These are phyloP conservation scores for Debaryomycetaceae sp. DNA, from an alignment of 1,139 yeast species.

Conservation along the genomic window DNA sequence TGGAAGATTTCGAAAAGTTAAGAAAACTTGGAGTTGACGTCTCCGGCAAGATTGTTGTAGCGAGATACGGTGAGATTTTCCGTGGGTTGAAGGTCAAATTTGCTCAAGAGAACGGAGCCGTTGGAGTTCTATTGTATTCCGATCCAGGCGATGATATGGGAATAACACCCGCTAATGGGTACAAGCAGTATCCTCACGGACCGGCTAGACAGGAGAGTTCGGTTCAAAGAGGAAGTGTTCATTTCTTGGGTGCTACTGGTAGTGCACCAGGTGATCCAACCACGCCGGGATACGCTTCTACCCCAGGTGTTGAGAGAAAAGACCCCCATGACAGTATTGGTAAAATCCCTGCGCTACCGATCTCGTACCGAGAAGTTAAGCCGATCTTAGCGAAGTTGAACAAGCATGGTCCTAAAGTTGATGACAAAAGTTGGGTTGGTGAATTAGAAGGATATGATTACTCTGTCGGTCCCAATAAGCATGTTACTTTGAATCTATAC, in stretches of 20 bases:
- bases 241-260: conserved; percentile 61
- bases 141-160: conserved; percentile 47
- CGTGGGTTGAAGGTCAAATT: conserved; percentile 47
- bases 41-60: conserved; percentile 41
- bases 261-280: conserved; percentile 84
- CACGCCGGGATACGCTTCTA: conserved; percentile 78
- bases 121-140: conserved; percentile 40
- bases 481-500: conserved; percentile 39
- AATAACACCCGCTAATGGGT: conserved; percentile 42
- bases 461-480: conserved; percentile 46
- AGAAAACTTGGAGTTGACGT: conserved; percentile 31
- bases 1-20: conserved; percentile 35
- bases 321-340: conserved; percentile 43
- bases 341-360: conserved; percentile 46
- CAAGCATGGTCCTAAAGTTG: conserved; percentile 34
- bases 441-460: conserved; percentile 42
- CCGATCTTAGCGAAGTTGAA: conserved; percentile 43
- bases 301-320: conserved; percentile 44
- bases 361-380: conserved; percentile 43
- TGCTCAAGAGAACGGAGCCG: conserved; percentile 47
- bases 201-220: conserved; percentile 49
- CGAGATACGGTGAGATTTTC: conserved; percentile 39
- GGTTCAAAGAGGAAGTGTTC: conserved; percentile 82
- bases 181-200: conserved; percentile 42
- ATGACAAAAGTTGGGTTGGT: conserved; percentile 35